A percentile compares a stretch with the other conserved stretches of the same genome.
Conservation (phyloP, 768 basidiomycete genomes). For the Mycena haematopus region DNA sequence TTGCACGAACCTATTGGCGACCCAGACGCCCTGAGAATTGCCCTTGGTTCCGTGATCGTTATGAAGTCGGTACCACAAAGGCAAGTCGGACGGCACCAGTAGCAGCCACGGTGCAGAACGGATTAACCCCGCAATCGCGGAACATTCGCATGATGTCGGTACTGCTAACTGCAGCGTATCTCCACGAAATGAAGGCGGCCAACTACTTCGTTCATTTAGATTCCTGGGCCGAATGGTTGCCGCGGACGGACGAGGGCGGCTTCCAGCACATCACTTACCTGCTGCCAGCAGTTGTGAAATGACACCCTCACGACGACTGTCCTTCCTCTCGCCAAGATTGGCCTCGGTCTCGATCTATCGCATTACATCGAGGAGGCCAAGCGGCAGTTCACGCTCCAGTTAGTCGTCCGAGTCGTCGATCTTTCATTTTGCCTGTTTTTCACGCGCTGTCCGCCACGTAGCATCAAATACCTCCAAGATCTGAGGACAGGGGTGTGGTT, state of each 20-base stretch:
- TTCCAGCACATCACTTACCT: constrained; percentile 57
- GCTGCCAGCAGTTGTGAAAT: constrained; percentile 59
- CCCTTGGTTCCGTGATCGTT: constrained; percentile 57
- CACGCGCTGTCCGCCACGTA: constrained; percentile 23
- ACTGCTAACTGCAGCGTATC: constrained; percentile 50
- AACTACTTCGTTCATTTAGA: constrained; percentile 48
- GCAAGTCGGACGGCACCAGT: constrained; percentile 30
- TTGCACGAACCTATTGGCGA: constrained; percentile 50
- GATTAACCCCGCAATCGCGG: constrained; percentile 31
- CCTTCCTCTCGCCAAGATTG: constrained; percentile 62
- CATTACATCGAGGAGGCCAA: constrained; percentile 62
- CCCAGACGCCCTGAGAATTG: constrained; percentile 44
- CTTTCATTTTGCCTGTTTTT: not conserved
- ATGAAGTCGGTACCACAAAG: constrained; percentile 57
- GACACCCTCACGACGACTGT: constrained; percentile 67
- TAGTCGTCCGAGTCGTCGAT: constrained; percentile 32
- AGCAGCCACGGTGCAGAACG: not conserved
- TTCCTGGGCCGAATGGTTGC: constrained; percentile 61
- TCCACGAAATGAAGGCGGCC: constrained; percentile 44
- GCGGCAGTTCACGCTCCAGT: constrained; percentile 58
- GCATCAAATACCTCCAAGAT: constrained; percentile 54
- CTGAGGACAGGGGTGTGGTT: constrained; percentile 53
- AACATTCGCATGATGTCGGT: constrained; percentile 67
- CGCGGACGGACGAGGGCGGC: constrained; percentile 51
- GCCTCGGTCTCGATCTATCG: constrained; percentile 54